phyloP scores from a whole-genome alignment of 75 land plant species.

The Cryptomeria japonica region DNA sequence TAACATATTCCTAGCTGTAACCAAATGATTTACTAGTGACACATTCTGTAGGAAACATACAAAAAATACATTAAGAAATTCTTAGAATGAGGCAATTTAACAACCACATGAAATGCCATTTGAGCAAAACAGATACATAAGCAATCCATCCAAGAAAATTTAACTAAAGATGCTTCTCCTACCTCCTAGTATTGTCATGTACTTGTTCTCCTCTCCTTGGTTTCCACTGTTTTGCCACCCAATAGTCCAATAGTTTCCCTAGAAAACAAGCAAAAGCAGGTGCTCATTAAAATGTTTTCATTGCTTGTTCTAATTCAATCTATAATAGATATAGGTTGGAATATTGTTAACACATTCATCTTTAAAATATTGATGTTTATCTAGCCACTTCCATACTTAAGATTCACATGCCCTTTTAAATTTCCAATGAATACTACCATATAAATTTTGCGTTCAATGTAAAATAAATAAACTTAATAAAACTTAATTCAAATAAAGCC shows the following conservation, averaged over 20 bases:
- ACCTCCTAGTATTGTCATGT: constrained; percentile 52
- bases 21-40: neutral
- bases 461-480: neutral
- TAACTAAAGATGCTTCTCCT: neutral
- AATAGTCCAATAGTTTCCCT: constrained; percentile 48
- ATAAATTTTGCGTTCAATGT: neutral
- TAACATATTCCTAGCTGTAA: neutral
- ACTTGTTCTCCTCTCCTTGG: constrained; percentile 42
- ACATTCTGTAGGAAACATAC: neutral
- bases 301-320: neutral
- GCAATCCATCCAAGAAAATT: neutral
- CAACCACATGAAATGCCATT: neutral
- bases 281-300: neutral
- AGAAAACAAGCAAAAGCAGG: constrained; percentile 1
- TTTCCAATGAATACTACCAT: neutral
- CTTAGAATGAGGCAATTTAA: neutral
- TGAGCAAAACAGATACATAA: neutral
- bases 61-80: neutral
- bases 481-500: neutral
- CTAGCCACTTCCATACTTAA: neutral
- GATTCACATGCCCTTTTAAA: neutral
- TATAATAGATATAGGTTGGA: neutral
- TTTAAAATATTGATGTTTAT: neutral
- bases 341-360: neutral
- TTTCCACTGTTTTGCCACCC: constrained; percentile 59